phyloP scores from a whole-genome alignment of 1,139 yeast genomes.

The Komagataea norvegica region DNA sequence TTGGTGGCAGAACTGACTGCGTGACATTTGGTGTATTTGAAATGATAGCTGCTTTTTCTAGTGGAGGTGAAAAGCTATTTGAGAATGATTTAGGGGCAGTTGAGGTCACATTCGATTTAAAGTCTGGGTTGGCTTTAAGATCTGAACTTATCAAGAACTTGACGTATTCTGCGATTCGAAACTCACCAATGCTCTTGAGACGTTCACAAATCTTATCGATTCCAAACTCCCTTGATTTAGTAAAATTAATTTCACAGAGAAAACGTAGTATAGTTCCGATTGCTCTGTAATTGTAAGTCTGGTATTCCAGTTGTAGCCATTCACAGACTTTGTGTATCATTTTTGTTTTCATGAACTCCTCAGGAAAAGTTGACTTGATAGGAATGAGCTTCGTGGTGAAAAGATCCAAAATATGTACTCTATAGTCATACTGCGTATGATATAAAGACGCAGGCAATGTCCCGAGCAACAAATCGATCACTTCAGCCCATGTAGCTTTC shows the following conservation, averaged over 20 bases:
- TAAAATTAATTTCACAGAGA: background rate
- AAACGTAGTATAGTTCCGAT: conserved; percentile 1
- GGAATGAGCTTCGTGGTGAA: background rate
- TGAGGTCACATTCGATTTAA: no score
- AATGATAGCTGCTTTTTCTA: no score
- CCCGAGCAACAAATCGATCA: background rate
- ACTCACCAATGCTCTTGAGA: no score
- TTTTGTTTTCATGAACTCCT: background rate
- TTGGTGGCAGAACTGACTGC: no score
- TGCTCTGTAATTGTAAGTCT: background rate
- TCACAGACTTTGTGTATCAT: background rate
- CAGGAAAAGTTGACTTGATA: background rate
- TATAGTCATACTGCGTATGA: conserved; percentile 1
- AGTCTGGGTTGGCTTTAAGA: no score
- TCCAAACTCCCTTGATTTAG: background rate
- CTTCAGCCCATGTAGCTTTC: background rate
- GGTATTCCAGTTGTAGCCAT: conserved; percentile 2
- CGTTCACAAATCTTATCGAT: no score
- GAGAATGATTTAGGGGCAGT: no score
- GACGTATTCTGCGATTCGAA: no score
- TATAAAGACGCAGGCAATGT: background rate
- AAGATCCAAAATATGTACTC: background rate
- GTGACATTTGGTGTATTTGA: no score
- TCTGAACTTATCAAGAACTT: no score
- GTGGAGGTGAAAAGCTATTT: no score